Evolutionary conservation across 441 rosid genomes (phyloP).

Genomic region (Capsella rubella): DNA sequence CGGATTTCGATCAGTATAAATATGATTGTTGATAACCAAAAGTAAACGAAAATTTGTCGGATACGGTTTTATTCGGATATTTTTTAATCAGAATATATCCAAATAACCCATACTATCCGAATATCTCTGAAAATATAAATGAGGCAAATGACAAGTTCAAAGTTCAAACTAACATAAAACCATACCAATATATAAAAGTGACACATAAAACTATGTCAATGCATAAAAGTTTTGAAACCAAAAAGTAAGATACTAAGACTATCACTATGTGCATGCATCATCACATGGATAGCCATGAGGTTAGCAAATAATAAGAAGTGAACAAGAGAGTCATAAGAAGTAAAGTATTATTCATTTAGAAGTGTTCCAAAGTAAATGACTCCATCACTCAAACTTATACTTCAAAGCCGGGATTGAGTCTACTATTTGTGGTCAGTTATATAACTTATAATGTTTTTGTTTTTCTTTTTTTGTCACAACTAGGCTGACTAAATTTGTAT

Average conservation of each 20-base stretch:
- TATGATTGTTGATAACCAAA: no score
- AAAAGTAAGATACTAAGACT: not conserved
- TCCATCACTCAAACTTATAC: not conserved
- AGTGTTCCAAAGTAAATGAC: not conserved
- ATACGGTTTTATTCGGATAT: no score
- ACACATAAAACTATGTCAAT: no score
- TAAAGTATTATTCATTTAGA: not conserved
- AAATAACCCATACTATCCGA: no score
- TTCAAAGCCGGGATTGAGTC: not conserved
- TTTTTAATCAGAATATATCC: no score
- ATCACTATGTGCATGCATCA: not conserved
- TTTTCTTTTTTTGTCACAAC: not conserved
- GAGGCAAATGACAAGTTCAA: no score
- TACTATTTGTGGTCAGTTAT: not conserved
- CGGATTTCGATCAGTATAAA: no score
- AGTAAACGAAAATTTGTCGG: no score
- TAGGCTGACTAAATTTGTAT: constrained; percentile 29
- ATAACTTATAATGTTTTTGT: not conserved
- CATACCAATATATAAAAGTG: no score
- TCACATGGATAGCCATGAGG: not conserved
- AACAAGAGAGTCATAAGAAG: constrained; percentile 13
- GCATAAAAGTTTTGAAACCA: no score
- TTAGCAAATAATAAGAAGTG: not conserved
- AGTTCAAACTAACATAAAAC: no score
- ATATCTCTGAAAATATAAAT: no score